Evolutionary conservation across 208 protist genomes (phyloP), one percentile per base, ranked within the genome.

Genomic region (Zelonia costaricensis): DNA sequence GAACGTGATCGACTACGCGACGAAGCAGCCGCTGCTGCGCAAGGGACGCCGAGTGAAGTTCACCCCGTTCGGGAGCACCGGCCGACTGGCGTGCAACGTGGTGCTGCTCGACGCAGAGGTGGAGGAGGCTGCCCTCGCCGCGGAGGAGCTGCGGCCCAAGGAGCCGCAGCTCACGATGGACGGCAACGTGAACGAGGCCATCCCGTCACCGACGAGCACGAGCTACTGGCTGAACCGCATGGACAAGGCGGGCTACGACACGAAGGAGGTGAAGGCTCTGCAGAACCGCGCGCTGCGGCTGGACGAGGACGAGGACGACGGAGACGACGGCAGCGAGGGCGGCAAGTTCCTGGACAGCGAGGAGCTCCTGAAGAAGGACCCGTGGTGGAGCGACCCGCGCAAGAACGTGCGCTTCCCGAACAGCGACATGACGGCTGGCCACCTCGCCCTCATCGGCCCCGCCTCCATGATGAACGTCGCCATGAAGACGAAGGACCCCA

Each of bases 381-480:
- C 70, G 35, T 96, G 91, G 87, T 96, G 82, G 71, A 88, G 77
- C 55, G 91, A 96, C 69, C 84, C 84, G 39, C 72, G 79, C 47
- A 93, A 90, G 74, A 96, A 96, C 57, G 72, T 82, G 3, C 60
- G 69, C 16, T 80, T 96, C 27, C 86, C 86, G 2, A 91, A 90
- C 69, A 90, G 80, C 68, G 83, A 94, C 69, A 76, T 93, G 55
- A 91, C 84, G 20, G 76, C 78, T 8, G 85, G 91, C 7, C 80
- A 93, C 68, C 76, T 96, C 36, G 80, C 85, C 40, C 67, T 92
- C 45, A 89, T 93, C 46, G 82, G 83, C 2, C 91, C 91, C 23
- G 87, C 91, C 2, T 91, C 87, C 22, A 92, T 94, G 83, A 87
- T 96, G 91, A 93, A 93, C 63, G 80, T 92, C 36, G 91, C 87